Evolutionary conservation across 345 rosid genomes (phyloP), one percentile per base, ranked within the genome.

Genomic region (Capsella bursapastoris): DNA sequence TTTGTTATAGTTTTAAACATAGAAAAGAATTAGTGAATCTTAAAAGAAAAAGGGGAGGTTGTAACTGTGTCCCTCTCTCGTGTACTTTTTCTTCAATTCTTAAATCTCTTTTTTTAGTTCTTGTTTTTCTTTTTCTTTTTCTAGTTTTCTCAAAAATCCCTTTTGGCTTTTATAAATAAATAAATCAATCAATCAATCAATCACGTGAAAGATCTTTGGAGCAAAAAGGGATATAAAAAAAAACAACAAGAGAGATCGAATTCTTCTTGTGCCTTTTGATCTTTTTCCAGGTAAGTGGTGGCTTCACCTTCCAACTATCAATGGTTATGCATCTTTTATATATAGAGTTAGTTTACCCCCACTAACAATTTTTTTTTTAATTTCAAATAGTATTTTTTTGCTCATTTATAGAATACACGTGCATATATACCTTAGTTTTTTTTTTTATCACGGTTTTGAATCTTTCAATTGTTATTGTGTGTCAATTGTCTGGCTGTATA

Each of bases 271-370:
- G 5, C 15, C 1, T 2, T 12, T 22, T 34, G 25, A 22, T 22
- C 25, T 7, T 62, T 68, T 76, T 63, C 71, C 80, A 64, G 72
- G 80, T 77, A 29, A 37, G 71, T 77, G 57, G n/a, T 63, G 11
- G 7, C 70, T 70, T 63, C 51, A 76, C 70, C 75, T 69, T 70
- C 62, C 76, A 77, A 60, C 76, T 77, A 55, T 76, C 75, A 70
- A 76, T 63, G 80, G 71, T 48, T 70, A 55, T 40, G 66, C 71
- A 70, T 75, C 68, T 34, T 0, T 6, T 34, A 34, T 38, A 22
- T 22, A 2, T 22, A 22, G 31, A 18, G 18, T 60, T 41, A 68
- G 68, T 68, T 32, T 59, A 50, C 11, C 37, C 37, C 27, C 57
- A 57, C 29, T 41, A 15, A 22, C 59, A 50, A 14, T 6, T 41